Conservation (phyloP, 164 flowering plant genomes). For the Malania oleifera region DNA sequence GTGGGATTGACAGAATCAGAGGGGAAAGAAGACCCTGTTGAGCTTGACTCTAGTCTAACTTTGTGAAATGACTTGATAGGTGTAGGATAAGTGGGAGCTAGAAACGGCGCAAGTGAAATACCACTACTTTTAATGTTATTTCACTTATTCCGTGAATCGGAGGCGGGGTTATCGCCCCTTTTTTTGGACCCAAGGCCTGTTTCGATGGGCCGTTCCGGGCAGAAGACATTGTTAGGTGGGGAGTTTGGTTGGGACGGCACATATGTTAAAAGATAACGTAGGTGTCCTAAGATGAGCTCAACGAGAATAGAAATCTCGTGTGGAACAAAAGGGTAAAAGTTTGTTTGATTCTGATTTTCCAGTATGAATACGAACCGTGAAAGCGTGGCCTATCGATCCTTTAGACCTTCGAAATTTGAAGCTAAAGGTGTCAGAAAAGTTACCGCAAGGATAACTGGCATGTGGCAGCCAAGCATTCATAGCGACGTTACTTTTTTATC, state of each 20-base stretch:
- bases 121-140: too few species aligned
- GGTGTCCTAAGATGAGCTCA: too few species aligned
- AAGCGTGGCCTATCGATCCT: constrained; percentile 1
- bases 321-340: constrained; percentile 2
- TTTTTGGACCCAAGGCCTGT: background rate
- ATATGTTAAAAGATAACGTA: constrained; percentile 1
- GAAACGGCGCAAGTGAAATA: background rate
- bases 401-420: background rate
- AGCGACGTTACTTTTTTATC: too few species aligned
- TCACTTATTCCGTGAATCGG: too few species aligned
- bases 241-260: background rate
- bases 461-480: too few species aligned
- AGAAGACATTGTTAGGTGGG: constrained; percentile 3
- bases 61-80: background rate
- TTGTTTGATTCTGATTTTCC: background rate
- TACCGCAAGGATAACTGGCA: too few species aligned
- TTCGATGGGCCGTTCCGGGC: background rate
- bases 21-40: too few species aligned
- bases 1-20: too few species aligned
- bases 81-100: constrained; percentile 1
- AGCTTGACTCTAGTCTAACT: too few species aligned
- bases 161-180: background rate
- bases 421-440: background rate
- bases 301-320: too few species aligned
- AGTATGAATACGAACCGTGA: background rate